These are phyloP conservation scores for Poa pratensis DNA, from an alignment of 176 grass and related monocot genomes.

Conservation along the genomic window DNA sequence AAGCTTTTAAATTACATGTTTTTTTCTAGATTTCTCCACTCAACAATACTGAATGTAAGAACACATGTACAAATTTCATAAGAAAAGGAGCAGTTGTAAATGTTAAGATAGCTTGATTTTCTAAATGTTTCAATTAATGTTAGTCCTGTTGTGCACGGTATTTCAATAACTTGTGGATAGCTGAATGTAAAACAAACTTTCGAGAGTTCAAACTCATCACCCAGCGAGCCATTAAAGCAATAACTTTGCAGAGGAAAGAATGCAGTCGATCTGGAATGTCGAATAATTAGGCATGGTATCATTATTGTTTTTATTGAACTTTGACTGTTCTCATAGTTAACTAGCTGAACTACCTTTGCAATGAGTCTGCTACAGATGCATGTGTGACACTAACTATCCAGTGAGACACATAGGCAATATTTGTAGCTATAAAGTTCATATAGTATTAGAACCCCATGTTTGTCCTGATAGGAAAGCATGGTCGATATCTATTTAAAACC, in stretches of 20 bases:
- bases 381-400: neutral
- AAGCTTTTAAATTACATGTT: neutral
- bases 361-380: constrained; percentile 12
- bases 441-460: neutral
- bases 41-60: constrained; percentile 2
- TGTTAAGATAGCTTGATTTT: neutral
- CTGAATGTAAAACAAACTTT: constrained; percentile 5
- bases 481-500: neutral
- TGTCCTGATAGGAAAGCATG: neutral
- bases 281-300: neutral
- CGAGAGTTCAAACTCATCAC: constrained; percentile 8
- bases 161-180: neutral
- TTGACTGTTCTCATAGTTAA: constrained; percentile 6
- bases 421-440: constrained; percentile 17
- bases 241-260: constrained; percentile 8
- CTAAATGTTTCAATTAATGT: too few species aligned
- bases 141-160: neutral
- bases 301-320: constrained; percentile 7
- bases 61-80: neutral
- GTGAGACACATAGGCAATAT: constrained; percentile 4
- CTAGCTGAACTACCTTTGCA: neutral
- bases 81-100: neutral
- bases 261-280: constrained; percentile 18
- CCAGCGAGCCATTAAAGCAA: neutral
- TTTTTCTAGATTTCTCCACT: constrained; percentile 5